Percentiles rank a stretch among this genome's conserved stretches.
phyloP scores from a whole-genome alignment of 2,329 filamentous ascomycete genomes.

The Fonsecaea multimorphosa region DNA sequence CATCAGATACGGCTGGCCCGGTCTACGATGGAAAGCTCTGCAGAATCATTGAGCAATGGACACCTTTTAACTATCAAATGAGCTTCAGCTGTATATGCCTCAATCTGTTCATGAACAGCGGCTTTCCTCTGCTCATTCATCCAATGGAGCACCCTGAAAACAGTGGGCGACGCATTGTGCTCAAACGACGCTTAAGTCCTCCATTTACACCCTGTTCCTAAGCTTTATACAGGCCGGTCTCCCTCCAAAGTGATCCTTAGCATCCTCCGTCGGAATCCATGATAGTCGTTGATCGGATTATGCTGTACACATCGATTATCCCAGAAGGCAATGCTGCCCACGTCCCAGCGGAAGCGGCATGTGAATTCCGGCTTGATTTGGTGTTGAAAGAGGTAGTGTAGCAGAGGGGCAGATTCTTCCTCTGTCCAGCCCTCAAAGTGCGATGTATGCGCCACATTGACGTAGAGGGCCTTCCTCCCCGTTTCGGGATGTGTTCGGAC shows the following conservation, averaged over 20 bases:
- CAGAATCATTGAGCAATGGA: not conserved
- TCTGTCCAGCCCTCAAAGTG: slow-evolving; percentile 42
- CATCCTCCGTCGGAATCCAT: slow-evolving; percentile 36
- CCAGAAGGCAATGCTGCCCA: slow-evolving; percentile 59
- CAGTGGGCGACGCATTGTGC: not conserved
- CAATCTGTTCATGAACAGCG: not conserved
- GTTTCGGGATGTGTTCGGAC: slow-evolving; percentile 46
- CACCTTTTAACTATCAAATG: not conserved
- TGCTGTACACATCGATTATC: slow-evolving; percentile 51
- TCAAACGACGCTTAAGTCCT: not conserved
- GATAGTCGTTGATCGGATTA: slow-evolving; percentile 38
- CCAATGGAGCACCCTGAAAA: not conserved
- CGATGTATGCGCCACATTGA: slow-evolving; percentile 45
- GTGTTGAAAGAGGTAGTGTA: slow-evolving; percentile 39
- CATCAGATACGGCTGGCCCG: slow-evolving; percentile 14
- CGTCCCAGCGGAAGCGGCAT: slow-evolving; percentile 57
- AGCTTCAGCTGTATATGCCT: not conserved
- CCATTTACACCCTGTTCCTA: not conserved
- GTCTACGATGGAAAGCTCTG: slow-evolving; percentile 7
- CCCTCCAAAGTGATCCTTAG: slow-evolving; percentile 35
- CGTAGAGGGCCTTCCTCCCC: slow-evolving; percentile 45
- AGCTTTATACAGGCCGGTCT: slow-evolving; percentile 30
- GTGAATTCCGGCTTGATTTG: slow-evolving; percentile 39
- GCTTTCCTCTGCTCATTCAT: not conserved
- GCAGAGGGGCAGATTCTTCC: slow-evolving; percentile 39